These are phyloP conservation scores for Coemansia sp. DNA, from an alignment of 192 early-diverging fungal genomes.

Conservation along the genomic window DNA sequence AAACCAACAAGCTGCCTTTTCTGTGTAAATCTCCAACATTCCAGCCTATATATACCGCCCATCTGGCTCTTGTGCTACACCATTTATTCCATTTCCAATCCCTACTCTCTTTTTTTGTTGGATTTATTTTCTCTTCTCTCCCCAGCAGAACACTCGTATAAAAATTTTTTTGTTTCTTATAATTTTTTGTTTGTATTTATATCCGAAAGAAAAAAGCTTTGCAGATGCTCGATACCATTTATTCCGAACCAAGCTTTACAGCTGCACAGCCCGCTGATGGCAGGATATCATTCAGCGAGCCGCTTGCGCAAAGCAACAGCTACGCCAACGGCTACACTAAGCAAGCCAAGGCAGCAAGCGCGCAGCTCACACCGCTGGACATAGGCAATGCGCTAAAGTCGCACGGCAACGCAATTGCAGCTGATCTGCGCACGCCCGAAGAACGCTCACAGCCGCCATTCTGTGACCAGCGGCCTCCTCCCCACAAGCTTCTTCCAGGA, in stretches of 20 bases:
- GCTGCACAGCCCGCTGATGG: not conserved
- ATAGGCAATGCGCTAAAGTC: not conserved
- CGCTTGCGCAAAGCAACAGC: not conserved
- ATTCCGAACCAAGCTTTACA: not conserved
- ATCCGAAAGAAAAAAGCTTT: not conserved
- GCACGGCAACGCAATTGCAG: not conserved
- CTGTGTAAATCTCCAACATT: too few species aligned
- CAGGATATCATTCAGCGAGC: conserved; percentile 8
- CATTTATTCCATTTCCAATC: too few species aligned
- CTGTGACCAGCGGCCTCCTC: not conserved
- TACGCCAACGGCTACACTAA: not conserved
- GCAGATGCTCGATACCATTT: not conserved
- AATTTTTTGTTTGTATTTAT: not conserved
- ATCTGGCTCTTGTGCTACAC: too few species aligned
- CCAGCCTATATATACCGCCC: too few species aligned
- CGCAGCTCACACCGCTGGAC: conserved; percentile 4
- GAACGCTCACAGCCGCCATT: not conserved
- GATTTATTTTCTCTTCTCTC: too few species aligned
- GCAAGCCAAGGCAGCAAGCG: not conserved
- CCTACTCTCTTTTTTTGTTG: too few species aligned
- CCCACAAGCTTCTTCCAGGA: not conserved
- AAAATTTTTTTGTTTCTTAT: too few species aligned
- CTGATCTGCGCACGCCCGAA: conserved; percentile 6
- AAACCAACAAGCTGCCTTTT: too few species aligned
- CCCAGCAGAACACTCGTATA: too few species aligned